Conservation (phyloP, 192 early-diverging fungal species). For the Backusella macrospora region DNA sequence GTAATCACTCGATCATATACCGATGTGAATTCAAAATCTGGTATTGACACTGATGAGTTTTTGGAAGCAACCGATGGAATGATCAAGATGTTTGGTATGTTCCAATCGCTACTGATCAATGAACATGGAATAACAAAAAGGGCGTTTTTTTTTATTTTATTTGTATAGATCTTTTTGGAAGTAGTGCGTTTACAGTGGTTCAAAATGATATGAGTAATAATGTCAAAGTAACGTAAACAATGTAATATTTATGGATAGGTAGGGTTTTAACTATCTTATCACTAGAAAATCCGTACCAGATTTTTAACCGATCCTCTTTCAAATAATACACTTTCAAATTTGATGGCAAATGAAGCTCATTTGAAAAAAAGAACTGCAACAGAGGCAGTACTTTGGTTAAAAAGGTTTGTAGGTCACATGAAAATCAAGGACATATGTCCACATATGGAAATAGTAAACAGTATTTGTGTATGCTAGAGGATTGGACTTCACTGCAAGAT, state of each 20-base stretch:
- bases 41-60: slow-evolving; percentile 75
- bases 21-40: slow-evolving; percentile 65
- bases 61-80: slow-evolving; percentile 78
- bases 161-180: slow-evolving; percentile 58
- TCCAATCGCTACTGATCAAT: too few species aligned
- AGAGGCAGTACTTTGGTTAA: slow-evolving; percentile 93
- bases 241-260: not conserved
- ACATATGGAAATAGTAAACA: not conserved
- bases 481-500: slow-evolving; percentile 72
- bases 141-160: not conserved
- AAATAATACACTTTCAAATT: slow-evolving; percentile 78
- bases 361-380: slow-evolving; percentile 81
- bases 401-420: slow-evolving; percentile 56
- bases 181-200: slow-evolving; percentile 75
- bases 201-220: slow-evolving; percentile 90
- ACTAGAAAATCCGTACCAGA: slow-evolving; percentile 76
- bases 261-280: too few species aligned
- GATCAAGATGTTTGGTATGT: slow-evolving; percentile 72
- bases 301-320: slow-evolving; percentile 58
- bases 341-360: slow-evolving; percentile 68
- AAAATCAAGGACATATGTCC: too few species aligned
- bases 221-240: slow-evolving; percentile 59
- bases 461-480: slow-evolving; percentile 37
- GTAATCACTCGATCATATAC: slow-evolving; percentile 64
- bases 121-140: too few species aligned